Percentiles rank a stretch among this genome's conserved stretches.
Conservation (phyloP, 768 basidiomycete genomes). For the Lentinula aciculospora region DNA sequence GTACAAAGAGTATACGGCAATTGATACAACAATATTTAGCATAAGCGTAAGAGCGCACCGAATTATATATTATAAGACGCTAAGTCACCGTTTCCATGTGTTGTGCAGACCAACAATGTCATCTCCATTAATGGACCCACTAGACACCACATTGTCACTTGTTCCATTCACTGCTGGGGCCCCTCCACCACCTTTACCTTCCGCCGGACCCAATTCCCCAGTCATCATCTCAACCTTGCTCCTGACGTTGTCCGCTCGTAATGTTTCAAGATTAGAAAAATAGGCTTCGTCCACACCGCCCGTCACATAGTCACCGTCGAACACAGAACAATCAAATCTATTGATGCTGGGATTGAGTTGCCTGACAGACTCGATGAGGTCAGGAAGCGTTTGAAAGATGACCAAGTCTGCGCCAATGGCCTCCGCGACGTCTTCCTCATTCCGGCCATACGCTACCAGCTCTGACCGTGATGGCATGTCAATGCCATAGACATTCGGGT, state of each 20-base stretch:
- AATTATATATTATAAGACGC: not conserved
- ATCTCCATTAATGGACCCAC: conserved; percentile 55
- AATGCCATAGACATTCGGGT: conserved; percentile 96
- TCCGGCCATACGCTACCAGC: conserved; percentile 81
- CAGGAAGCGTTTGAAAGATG: conserved; percentile 90
- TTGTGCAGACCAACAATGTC: conserved; percentile 81
- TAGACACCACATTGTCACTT: conserved; percentile 21
- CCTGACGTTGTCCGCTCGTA: conserved; percentile 82
- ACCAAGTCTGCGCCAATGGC: conserved; percentile 93
- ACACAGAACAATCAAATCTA: conserved; percentile 94
- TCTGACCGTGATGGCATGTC: conserved; percentile 98
- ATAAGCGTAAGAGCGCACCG: not conserved
- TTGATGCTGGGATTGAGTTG: conserved; percentile 75
- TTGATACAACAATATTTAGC: conserved; percentile 7
- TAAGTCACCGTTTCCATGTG: conserved; percentile 39
- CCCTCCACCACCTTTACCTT: conserved; percentile 28
- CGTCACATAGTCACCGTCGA: conserved; percentile 95
- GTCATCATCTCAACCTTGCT: conserved; percentile 30
- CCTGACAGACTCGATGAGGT: conserved; percentile 81
- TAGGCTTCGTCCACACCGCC: conserved; percentile 87
- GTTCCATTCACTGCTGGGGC: conserved; percentile 13
- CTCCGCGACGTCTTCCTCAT: conserved; percentile 62
- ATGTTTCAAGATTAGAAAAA: conserved; percentile 62
- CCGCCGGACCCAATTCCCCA: conserved; percentile 25
- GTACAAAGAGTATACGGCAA: too few species aligned